Evolutionary conservation across 2,329 filamentous ascomycete genomes (phyloP), one percentile per base, ranked within the genome.

Genomic region (Apiospora rasikravindrae): DNA sequence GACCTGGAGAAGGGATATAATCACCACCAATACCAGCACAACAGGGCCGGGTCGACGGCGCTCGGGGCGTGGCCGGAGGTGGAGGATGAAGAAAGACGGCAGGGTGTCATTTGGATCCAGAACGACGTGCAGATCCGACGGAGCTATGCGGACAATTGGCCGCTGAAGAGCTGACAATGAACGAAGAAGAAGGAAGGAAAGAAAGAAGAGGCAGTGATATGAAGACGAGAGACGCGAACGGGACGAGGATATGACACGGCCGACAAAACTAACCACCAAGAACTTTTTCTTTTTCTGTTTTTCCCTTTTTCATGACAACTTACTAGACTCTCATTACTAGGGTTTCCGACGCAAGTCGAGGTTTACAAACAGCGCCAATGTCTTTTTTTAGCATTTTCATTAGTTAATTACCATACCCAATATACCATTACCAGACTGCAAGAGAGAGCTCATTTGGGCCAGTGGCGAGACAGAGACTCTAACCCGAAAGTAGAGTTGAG

Each of bases 51-150:
- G 57, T 61, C 53, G 53, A 61, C 53, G 22, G 53, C 29, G 57
- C 57, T 37, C 33, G 57, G 53, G 11, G 53, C 53, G n/a, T 33
- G 19, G 16, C 47, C 45, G 71, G 26, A 73, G 57, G 26, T 71
- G 69, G 24, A 45, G 26, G 29, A 69, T 0, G 72, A 77, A 49
- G 45, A 24, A 4, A n/a, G 68, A 40, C 45, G 68, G 68, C 45
- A 69, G 5, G 75, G 75, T 0, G 75, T 75, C 7, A 80, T 80
- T 69, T 81, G 78, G 79, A 76, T 80, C 19, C 78, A 76, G 73
- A 81, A 78, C 45, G 79, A 80, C 70, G 73, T 80, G 10, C 73
- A 72, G 6, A 71, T 81, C 4, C 70, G 77, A 45, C 67, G 72
- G 45, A 76, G 80, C 14, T 72, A 76, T 14, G 73, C 75, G 51